Evolutionary conservation across 495 filamentous ascomycete genomes (phyloP).

Genomic region (Cercophora scortea): DNA sequence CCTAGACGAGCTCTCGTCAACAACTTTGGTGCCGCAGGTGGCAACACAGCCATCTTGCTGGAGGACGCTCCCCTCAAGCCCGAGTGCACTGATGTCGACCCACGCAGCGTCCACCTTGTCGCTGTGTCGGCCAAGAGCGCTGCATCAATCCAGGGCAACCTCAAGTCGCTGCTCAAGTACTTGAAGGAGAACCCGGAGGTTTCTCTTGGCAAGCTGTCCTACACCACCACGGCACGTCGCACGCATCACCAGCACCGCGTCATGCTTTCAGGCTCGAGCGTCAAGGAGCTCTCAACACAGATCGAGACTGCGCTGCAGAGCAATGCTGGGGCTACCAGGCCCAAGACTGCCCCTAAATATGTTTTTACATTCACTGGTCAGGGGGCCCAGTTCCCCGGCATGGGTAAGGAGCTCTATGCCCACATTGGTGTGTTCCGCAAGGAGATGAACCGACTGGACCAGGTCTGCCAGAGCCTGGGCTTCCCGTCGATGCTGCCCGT

Average conservation of each 20-base stretch:
- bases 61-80: slow-evolving; percentile 39
- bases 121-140: slow-evolving; percentile 45
- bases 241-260: slow-evolving; percentile 59
- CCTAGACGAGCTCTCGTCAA: slow-evolving; percentile 47
- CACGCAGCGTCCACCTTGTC: slow-evolving; percentile 40
- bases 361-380: slow-evolving; percentile 63
- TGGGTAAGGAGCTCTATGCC: slow-evolving; percentile 60
- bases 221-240: slow-evolving; percentile 10
- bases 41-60: slow-evolving; percentile 53
- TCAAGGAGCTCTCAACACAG: slow-evolving; percentile 55
- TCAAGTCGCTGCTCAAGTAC: slow-evolving; percentile 30
- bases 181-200: neutral
- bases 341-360: slow-evolving; percentile 35
- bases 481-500: slow-evolving; percentile 58
- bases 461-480: slow-evolving; percentile 56
- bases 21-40: slow-evolving; percentile 57
- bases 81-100: slow-evolving; percentile 22
- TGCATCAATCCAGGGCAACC: slow-evolving; percentile 36
- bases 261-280: slow-evolving; percentile 58
- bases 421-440: slow-evolving; percentile 53
- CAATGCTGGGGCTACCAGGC: slow-evolving; percentile 37
- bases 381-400: slow-evolving; percentile 52
- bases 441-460: slow-evolving; percentile 57
- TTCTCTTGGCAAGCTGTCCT: slow-evolving; percentile 23
- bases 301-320: slow-evolving; percentile 35